A percentile compares a stretch with the other conserved stretches of the same genome.
These are phyloP conservation scores for Durusdinium trenchii DNA, from an alignment of 73 alveolate genomes.

Conservation along the genomic window DNA sequence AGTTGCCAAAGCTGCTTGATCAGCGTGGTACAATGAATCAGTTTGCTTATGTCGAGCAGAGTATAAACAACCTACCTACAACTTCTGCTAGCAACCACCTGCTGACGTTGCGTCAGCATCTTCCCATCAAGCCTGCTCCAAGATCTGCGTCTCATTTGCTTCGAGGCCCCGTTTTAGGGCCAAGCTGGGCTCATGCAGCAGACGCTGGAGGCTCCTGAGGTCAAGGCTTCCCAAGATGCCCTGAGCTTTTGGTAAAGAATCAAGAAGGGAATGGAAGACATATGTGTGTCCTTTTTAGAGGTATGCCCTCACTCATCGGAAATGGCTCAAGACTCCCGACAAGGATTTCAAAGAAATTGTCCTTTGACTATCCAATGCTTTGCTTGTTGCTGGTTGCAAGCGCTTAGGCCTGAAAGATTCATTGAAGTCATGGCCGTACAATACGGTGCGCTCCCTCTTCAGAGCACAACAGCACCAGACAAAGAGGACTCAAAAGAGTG, in stretches of 20 bases:
- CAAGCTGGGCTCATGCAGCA: conserved; percentile 38
- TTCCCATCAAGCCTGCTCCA: conserved; percentile 4
- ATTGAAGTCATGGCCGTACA: too few relatives aligned
- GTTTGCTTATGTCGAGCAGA: background rate
- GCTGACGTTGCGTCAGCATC: background rate
- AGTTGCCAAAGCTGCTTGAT: background rate
- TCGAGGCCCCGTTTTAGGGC: conserved; percentile 41
- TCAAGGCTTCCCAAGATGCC: background rate
- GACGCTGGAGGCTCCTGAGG: conserved; percentile 33
- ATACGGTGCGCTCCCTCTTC: too few relatives aligned
- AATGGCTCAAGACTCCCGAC: background rate
- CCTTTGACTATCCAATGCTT: too few relatives aligned
- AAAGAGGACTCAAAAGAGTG: too few relatives aligned
- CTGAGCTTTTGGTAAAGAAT: background rate
- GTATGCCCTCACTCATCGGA: background rate
- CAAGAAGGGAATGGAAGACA: background rate
- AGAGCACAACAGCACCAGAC: too few relatives aligned
- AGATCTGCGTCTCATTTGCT: background rate
- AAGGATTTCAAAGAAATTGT: background rate
- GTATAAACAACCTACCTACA: background rate
- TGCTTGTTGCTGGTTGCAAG: too few relatives aligned
- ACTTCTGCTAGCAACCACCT: background rate
- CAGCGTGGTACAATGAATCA: background rate
- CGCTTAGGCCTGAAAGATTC: too few relatives aligned
- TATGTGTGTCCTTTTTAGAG: background rate